phyloP scores from a whole-genome alignment of 352 stramenopile genomes.

The Phytopythium litorale region DNA sequence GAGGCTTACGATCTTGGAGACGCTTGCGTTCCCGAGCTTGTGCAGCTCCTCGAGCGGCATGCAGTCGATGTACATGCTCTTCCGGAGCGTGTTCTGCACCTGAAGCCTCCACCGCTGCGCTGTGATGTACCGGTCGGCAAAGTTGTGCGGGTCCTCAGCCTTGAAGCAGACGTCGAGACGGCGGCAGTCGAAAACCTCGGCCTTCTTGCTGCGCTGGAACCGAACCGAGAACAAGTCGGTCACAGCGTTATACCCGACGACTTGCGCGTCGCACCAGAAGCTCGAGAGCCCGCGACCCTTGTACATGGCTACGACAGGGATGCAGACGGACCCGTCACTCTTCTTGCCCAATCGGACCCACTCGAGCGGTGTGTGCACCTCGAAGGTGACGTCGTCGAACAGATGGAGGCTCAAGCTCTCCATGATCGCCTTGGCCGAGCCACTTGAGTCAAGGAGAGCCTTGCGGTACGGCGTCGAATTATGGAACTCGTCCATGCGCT shows the following conservation, averaged over 20 bases:
- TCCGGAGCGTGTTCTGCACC: conserved; percentile 62
- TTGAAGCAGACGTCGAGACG: conserved; percentile 81
- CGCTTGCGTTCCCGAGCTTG: conserved; percentile 73
- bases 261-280: conserved; percentile 61
- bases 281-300: conserved; percentile 52
- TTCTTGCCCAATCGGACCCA: conserved; percentile 61
- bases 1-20: conserved; percentile 72
- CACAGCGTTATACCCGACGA: conserved; percentile 44
- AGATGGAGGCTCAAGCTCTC: conserved; percentile 55
- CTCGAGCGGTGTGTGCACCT: conserved; percentile 53
- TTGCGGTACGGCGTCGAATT: conserved; percentile 29
- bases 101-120: conserved; percentile 54
- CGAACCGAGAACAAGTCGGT: conserved; percentile 48
- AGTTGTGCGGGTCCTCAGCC: conserved; percentile 70
- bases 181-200: conserved; percentile 42
- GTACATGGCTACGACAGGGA: conserved; percentile 71
- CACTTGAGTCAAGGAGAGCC: conserved; percentile 40
- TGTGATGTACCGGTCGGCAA: conserved; percentile 66
- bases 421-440: conserved; percentile 46
- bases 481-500: conserved; percentile 40
- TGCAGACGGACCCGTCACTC: conserved; percentile 45
- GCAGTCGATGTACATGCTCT: conserved; percentile 84
- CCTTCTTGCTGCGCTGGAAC: conserved; percentile 65
- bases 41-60: conserved; percentile 82
- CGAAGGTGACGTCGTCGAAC: conserved; percentile 83